Percentiles rank a stretch among this genome's conserved stretches.
phyloP scores from a whole-genome alignment of 495 filamentous ascomycete species.

The Penicillium riverlandense region DNA sequence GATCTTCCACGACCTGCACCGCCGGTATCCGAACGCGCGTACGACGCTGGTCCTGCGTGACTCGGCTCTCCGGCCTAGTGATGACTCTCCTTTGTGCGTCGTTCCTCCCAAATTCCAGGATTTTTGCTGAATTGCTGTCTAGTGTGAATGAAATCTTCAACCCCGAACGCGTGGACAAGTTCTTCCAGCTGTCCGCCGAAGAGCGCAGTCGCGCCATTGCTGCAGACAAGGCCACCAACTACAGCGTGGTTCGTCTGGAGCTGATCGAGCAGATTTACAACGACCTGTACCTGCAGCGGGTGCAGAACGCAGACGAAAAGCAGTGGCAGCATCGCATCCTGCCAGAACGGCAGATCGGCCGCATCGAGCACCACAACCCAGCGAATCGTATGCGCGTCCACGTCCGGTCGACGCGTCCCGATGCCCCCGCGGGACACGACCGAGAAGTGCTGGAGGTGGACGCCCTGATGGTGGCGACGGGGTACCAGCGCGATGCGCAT shows the following conservation, averaged over 20 bases:
- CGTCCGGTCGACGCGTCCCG: conserved; percentile 17
- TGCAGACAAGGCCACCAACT: conserved; percentile 76
- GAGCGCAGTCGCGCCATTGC: conserved; percentile 56
- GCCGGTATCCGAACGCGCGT: conserved; percentile 72
- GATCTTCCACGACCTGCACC: conserved; percentile 84
- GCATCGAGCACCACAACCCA: conserved; percentile 44
- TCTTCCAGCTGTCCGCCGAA: conserved; percentile 57
- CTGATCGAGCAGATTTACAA: conserved; percentile 84
- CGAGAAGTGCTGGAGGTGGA: conserved; percentile 60
- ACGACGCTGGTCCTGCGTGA: conserved; percentile 71
- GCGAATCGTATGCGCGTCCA: conserved; percentile 35
- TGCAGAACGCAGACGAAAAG: conserved; percentile 59
- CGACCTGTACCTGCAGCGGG: conserved; percentile 73
- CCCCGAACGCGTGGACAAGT: conserved; percentile 66
- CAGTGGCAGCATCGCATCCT: conserved; percentile 79
- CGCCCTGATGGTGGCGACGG: conserved; percentile 78
- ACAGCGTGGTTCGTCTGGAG: conserved; percentile 82
- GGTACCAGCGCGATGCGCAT: conserved; percentile 74
- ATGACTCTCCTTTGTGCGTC: conserved; percentile 90
- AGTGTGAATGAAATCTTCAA: conserved; percentile 98
- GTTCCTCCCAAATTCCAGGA: not conserved
- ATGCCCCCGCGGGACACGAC: conserved; percentile 32
- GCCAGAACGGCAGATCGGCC: conserved; percentile 52
- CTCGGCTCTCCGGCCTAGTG: conserved; percentile 77
- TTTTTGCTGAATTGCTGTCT: not conserved